Evolutionary conservation across 1,284 basidiomycete species (phyloP).

Genomic region (Crucibulum cyathiforme): DNA sequence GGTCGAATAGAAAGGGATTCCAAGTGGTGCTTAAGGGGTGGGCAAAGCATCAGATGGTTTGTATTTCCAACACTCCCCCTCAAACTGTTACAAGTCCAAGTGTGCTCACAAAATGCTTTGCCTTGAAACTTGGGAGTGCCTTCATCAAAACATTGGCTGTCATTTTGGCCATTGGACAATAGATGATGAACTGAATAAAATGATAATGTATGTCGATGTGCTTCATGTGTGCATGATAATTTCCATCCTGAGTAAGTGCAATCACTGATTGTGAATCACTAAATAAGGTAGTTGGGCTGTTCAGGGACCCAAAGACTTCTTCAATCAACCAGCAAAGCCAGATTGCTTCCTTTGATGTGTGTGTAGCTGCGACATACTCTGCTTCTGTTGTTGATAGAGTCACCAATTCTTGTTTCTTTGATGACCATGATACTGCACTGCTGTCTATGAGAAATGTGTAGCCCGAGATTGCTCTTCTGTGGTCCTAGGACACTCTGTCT

Average conservation of each 20-base stretch:
- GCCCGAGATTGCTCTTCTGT: slow-evolving; percentile 32
- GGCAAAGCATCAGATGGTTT: background rate
- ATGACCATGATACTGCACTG: slow-evolving; percentile 40
- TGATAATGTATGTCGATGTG: slow-evolving; percentile 48
- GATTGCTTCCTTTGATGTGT: slow-evolving; percentile 22
- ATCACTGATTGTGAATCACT: slow-evolving; percentile 41
- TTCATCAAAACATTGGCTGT: slow-evolving; percentile 27
- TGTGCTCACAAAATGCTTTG: slow-evolving; percentile 21
- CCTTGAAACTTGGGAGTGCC: slow-evolving; percentile 21
- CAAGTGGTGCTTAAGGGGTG: background rate
- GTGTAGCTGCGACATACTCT: slow-evolving; percentile 22
- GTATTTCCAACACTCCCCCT: slow-evolving; percentile 26
- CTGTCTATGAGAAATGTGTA: slow-evolving; percentile 38
- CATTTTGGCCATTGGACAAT: slow-evolving; percentile 30
- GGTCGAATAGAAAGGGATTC: too few relatives aligned
- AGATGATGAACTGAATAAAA: slow-evolving; percentile 34
- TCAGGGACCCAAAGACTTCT: slow-evolving; percentile 12
- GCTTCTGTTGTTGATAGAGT: slow-evolving; percentile 32
- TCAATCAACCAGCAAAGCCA: slow-evolving; percentile 24
- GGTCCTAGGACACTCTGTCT: slow-evolving; percentile 20
- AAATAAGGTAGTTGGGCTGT: slow-evolving; percentile 14
- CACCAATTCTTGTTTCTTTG: slow-evolving; percentile 39
- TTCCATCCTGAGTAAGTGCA: slow-evolving; percentile 31
- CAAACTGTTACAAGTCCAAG: slow-evolving; percentile 25
- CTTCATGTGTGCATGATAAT: slow-evolving; percentile 43